Percentiles rank a stretch among this genome's conserved stretches.
Evolutionary conservation across 1,139 yeast genomes (phyloP).

Genomic region (Nakaseomyces kungkrabaensis): DNA sequence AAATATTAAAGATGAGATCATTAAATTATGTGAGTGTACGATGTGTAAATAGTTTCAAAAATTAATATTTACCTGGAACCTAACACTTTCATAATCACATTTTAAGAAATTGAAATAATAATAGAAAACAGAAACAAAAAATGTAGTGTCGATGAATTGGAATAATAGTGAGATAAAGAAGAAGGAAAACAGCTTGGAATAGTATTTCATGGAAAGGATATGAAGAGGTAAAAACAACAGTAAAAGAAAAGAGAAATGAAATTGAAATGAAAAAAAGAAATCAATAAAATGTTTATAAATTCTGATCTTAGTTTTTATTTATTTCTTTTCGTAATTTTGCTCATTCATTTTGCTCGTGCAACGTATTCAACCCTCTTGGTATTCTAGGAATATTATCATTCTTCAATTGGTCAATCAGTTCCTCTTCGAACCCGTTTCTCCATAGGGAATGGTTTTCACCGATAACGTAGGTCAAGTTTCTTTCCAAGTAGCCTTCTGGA

Average conservation of each 20-base stretch:
- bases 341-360: slow-evolving; percentile 1
- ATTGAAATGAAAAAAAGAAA: not conserved
- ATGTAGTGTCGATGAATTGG: too few species aligned
- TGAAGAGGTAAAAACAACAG: not conserved
- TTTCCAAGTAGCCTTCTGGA: slow-evolving; percentile 40
- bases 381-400: slow-evolving; percentile 23
- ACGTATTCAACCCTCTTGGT: slow-evolving; percentile 1
- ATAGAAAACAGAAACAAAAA: too few species aligned
- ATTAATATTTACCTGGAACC: too few species aligned
- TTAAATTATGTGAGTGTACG: too few species aligned
- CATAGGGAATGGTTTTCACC: slow-evolving; percentile 79
- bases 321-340: not conserved
- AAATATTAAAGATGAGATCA: too few species aligned
- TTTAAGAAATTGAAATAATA: too few species aligned
- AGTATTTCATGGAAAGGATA: not conserved
- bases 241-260: not conserved
- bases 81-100: too few species aligned
- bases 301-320: not conserved
- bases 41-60: too few species aligned
- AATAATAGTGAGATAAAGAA: not conserved
- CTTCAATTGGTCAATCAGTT: slow-evolving; percentile 18
- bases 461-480: slow-evolving; percentile 45
- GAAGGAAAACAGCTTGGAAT: not conserved
- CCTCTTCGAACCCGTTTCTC: slow-evolving; percentile 32
- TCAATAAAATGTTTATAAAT: not conserved